Evolutionary conservation across 345 rosid genomes (phyloP).

Genomic region (Barbarea vulgaris): DNA sequence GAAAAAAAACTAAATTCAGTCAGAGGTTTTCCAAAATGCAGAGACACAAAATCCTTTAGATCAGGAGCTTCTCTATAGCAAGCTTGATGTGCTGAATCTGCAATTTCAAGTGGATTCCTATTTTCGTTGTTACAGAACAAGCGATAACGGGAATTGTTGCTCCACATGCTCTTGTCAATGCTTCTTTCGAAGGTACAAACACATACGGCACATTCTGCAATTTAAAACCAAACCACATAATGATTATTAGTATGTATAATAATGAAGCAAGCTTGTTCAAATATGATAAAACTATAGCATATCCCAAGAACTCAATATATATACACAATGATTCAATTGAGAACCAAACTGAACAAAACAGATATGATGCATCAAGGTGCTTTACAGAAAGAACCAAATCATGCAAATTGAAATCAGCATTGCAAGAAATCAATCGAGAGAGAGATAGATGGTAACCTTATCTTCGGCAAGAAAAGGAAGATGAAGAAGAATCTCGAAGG

Average conservation of each 20-base stretch:
- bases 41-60: constrained; percentile 55
- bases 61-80: constrained; percentile 87
- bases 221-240: not conserved
- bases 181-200: constrained; percentile 88
- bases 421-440: not conserved
- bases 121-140: constrained; percentile 76
- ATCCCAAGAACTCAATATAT: not conserved
- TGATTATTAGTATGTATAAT: not conserved
- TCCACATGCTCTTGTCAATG: constrained; percentile 90
- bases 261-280: not conserved
- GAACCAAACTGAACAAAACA: not conserved
- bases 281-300: not conserved
- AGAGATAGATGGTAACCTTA: constrained; percentile 49
- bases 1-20: constrained; percentile 43
- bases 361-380: not conserved
- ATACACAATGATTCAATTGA: not conserved
- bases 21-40: constrained; percentile 51
- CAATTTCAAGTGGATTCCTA: constrained; percentile 75
- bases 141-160: constrained; percentile 88
- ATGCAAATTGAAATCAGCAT: not conserved
- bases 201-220: constrained; percentile 91
- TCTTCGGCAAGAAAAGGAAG: constrained; percentile 74
- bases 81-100: constrained; percentile 86
- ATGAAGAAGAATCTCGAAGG: constrained; percentile 83
- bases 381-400: not conserved